Evolutionary conservation across 441 rosid species (phyloP), one percentile per base, ranked within the genome.

Genomic region (Adansonia madagascariensis): DNA sequence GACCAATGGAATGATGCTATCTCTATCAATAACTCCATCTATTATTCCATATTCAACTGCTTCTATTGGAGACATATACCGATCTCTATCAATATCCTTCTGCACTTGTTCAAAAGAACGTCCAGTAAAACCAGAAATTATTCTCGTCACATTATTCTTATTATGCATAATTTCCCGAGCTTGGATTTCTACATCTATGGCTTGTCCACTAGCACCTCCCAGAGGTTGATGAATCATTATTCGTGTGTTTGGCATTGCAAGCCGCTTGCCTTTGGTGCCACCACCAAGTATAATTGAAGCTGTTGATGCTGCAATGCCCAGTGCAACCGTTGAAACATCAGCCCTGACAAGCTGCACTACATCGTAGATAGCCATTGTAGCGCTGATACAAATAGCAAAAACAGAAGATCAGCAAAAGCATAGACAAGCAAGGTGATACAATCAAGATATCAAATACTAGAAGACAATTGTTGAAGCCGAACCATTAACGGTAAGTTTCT

Each of bases 161-260:
- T 88, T 91, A 69, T 89, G 91, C 97, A 90, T 87, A n/a, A 93
- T 88, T 86, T 96, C 98, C 62, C 80, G 82, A 18, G 98, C 97
- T 84, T 92, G 97, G 60, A 92, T 87, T 88, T 91, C 98, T 24
- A 92, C 97, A 74, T 90, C 93, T 39, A 86, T 83, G 62, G 91
- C 94, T 79, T 90, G 91, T 75, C 99, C 99, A 59, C 97, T 89
- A 35, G 93, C 92, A 53, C 97, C 98, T 77, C 99, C 98, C 57
- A 89, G 89, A 0, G 99, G 98, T 55, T 92, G 99, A 81, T 94
- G 97, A 66, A 96, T 87, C 99, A 96, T 96, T 80, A 96, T 89
- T 77, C 98, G 87, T 0, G 99, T 80, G 77, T 94, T 94, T 72
- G 99, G 98, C 99, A 96, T 96, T 0, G 98, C 97, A 77, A 92